Conservation (phyloP, 352 stramenopile species). For the Phytophthora pseudosyringae region DNA sequence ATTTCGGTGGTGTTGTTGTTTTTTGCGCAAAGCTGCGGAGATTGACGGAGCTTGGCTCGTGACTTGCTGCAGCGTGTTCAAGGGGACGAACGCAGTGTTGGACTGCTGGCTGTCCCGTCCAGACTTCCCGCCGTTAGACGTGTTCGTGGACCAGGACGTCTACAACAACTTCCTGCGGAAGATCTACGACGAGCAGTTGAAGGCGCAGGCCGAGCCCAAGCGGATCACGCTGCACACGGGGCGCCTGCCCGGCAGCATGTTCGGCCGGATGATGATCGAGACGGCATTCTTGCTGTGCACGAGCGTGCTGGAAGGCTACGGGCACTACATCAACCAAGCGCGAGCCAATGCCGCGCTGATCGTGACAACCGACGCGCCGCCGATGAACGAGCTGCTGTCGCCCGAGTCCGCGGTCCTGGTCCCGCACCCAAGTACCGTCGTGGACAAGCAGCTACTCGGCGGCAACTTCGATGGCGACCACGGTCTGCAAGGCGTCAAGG, state of each 20-base stretch:
- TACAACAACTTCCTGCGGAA: slow-evolving; percentile 42
- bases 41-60: slow-evolving; percentile 13
- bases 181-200: slow-evolving; percentile 31
- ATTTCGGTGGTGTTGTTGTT: slow-evolving; percentile 5
- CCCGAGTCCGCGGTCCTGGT: slow-evolving; percentile 47
- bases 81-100: slow-evolving; percentile 54
- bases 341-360: slow-evolving; percentile 52
- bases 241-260: slow-evolving; percentile 39
- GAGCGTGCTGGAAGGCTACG: slow-evolving; percentile 63
- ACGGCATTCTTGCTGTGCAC: slow-evolving; percentile 57
- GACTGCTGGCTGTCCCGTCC: slow-evolving; percentile 54
- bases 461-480: slow-evolving; percentile 39
- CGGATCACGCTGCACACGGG: slow-evolving; percentile 46
- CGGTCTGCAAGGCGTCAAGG: slow-evolving; percentile 47
- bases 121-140: slow-evolving; percentile 47
- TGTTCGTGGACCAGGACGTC: slow-evolving; percentile 48
- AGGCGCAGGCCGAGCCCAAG: slow-evolving; percentile 13
- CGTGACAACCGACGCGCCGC: slow-evolving; percentile 53
- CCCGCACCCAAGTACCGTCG: slow-evolving; percentile 15
- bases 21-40: not conserved
- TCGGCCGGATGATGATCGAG: slow-evolving; percentile 53
- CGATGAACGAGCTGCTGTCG: slow-evolving; percentile 72
- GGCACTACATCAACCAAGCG: slow-evolving; percentile 79
- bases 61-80: slow-evolving; percentile 34
- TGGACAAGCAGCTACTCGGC: slow-evolving; percentile 49